Evolutionary conservation across 2,329 filamentous ascomycete genomes (phyloP).

Genomic region (Fusarium dimerum): DNA sequence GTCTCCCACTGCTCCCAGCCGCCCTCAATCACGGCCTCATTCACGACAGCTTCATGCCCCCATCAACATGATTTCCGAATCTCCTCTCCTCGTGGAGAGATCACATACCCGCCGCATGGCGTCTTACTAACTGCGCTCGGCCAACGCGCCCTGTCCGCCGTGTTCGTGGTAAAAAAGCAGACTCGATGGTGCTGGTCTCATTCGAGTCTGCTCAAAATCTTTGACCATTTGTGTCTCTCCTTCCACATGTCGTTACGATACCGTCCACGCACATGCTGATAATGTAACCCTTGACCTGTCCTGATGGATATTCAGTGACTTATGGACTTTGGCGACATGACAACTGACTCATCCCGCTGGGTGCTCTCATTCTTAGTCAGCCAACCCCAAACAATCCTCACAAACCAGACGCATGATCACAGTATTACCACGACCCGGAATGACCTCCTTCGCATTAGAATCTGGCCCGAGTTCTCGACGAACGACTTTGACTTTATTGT

Average conservation of each 20-base stretch:
- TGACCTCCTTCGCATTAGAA: conserved; percentile 30
- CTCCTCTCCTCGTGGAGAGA: conserved; percentile 50
- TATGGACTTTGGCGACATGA: conserved; percentile 17
- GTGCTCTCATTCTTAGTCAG: conserved; percentile 11
- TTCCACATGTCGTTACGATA: conserved; percentile 12
- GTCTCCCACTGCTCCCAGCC: conserved; percentile 59
- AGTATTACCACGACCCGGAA: conserved; percentile 31
- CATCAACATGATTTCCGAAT: conserved; percentile 47
- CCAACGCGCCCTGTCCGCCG: conserved; percentile 28
- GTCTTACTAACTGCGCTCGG: conserved; percentile 53
- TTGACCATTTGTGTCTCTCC: conserved; percentile 17
- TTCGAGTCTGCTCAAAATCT: conserved; percentile 24
- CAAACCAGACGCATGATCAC: conserved; percentile 28
- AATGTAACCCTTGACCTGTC: conserved; percentile 8
- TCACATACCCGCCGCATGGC: conserved; percentile 61
- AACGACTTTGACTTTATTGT: conserved; percentile 9
- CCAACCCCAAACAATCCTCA: conserved; percentile 8
- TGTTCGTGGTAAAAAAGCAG: conserved; percentile 24
- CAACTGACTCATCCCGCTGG: conserved; percentile 8
- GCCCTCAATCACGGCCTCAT: conserved; percentile 41
- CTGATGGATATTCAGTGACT: conserved; percentile 14
- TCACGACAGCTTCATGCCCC: conserved; percentile 39
- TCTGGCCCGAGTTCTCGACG: conserved; percentile 25
- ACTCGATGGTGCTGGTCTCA: conserved; percentile 30
- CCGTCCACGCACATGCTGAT: conserved; percentile 14